These are phyloP conservation scores for Brasilioporus rufonigricans DNA, from an alignment of 768 basidiomycete species.

Conservation along the genomic window DNA sequence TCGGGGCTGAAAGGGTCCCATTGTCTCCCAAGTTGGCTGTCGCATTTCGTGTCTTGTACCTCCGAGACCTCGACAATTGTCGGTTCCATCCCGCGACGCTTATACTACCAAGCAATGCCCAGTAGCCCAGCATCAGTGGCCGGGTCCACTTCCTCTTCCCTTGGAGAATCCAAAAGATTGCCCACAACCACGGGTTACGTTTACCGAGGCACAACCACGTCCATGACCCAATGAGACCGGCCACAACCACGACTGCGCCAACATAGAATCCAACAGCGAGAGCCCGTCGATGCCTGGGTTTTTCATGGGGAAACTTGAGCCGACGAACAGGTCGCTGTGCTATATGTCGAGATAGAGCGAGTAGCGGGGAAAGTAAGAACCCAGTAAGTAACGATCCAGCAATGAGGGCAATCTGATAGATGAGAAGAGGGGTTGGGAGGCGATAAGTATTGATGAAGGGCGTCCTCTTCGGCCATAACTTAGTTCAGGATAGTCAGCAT, in stretches of 20 bases:
- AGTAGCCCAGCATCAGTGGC: slow-evolving; percentile 76
- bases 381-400: slow-evolving; percentile 92
- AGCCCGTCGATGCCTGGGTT: slow-evolving; percentile 73
- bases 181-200: slow-evolving; percentile 89
- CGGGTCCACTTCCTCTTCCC: slow-evolving; percentile 79
- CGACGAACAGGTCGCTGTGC: slow-evolving; percentile 84
- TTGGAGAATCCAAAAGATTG: slow-evolving; percentile 70
- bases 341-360: slow-evolving; percentile 88
- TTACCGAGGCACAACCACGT: slow-evolving; percentile 80
- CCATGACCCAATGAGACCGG: slow-evolving; percentile 87
- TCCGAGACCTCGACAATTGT: slow-evolving; percentile 76
- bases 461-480: slow-evolving; percentile 81
- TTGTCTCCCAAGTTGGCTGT: slow-evolving; percentile 34
- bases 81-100: slow-evolving; percentile 96
- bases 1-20: slow-evolving; percentile 28
- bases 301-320: slow-evolving; percentile 79
- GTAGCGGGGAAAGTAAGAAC: slow-evolving; percentile 89
- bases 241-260: slow-evolving; percentile 74
- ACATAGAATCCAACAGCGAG: slow-evolving; percentile 84
- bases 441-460: slow-evolving; percentile 90
- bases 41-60: slow-evolving; percentile 53
- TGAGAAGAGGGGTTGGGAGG: slow-evolving; percentile 85
- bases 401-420: slow-evolving; percentile 90
- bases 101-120: slow-evolving; percentile 74
- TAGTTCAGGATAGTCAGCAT: slow-evolving; percentile 7